Evolutionary conservation across 2,329 filamentous ascomycete species (phyloP).

Genomic region (Lasiodiplodia theobromae): DNA sequence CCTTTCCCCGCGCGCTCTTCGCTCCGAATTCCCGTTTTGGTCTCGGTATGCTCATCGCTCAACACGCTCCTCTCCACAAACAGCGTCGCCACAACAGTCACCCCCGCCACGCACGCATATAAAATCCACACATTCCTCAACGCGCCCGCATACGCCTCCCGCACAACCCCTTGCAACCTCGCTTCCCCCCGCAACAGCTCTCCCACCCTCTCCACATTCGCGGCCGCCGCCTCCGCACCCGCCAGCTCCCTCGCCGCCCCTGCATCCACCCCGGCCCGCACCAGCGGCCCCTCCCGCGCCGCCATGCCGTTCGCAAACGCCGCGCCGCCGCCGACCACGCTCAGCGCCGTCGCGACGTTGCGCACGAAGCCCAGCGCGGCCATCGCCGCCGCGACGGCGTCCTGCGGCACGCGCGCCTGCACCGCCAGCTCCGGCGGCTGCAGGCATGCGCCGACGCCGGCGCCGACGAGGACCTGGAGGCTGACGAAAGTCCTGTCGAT

Average conservation of each 20-base stretch:
- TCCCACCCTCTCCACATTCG: constrained; percentile 63
- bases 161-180: constrained; percentile 51
- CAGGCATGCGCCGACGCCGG: constrained; percentile 62
- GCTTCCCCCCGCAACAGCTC: constrained; percentile 51
- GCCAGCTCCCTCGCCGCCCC: constrained; percentile 57
- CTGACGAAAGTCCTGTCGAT: constrained; percentile 49
- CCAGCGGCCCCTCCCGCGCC: constrained; percentile 48
- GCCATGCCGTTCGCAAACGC: constrained; percentile 65
- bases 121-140: constrained; percentile 58
- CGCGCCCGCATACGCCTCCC: constrained; percentile 52
- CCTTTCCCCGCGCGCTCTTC: not conserved
- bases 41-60: constrained; percentile 53
- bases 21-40: constrained; percentile 51
- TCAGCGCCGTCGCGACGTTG: constrained; percentile 54
- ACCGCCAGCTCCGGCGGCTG: constrained; percentile 63
- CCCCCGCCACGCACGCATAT: constrained; percentile 49
- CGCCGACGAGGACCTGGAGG: constrained; percentile 59
- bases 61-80: constrained; percentile 51
- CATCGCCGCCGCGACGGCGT: constrained; percentile 59
- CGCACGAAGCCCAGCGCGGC: constrained; percentile 59
- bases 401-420: constrained; percentile 60
- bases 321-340: constrained; percentile 58
- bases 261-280: constrained; percentile 56
- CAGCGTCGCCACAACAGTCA: constrained; percentile 47
- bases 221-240: constrained; percentile 64